Conservation (phyloP, 2,329 filamentous ascomycete genomes). For the Stagonosporopsis chrysanthemi region DNA sequence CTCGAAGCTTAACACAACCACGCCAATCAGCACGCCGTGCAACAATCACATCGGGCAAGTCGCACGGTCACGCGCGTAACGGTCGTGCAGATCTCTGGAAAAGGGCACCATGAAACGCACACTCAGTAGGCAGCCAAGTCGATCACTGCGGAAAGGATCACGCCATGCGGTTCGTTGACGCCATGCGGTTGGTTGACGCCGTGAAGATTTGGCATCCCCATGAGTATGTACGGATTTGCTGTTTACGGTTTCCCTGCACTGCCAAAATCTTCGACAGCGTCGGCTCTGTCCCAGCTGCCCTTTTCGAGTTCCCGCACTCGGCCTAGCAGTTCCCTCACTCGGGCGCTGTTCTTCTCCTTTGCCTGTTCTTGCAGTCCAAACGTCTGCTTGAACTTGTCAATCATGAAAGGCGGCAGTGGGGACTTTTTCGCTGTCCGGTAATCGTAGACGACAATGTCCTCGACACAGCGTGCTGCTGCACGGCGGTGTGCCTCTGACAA, state of each 20-base stretch:
- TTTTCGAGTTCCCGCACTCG: constrained; percentile 68
- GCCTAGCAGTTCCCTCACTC: constrained; percentile 61
- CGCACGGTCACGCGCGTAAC: constrained; percentile 47
- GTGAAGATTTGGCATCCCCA: too few relatives aligned
- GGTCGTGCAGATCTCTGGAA: constrained; percentile 43
- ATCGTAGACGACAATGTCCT: constrained; percentile 84
- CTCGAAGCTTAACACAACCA: constrained; percentile 38
- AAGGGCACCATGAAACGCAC: constrained; percentile 16
- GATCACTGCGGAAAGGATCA: constrained; percentile 28
- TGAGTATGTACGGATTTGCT: too few relatives aligned
- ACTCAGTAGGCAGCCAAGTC: constrained; percentile 16
- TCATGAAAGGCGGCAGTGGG: constrained; percentile 66
- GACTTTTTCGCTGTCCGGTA: constrained; percentile 67
- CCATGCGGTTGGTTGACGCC: too few relatives aligned
- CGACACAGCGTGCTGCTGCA: constrained; percentile 74
- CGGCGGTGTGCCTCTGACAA: constrained; percentile 78
- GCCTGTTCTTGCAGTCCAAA: constrained; percentile 69
- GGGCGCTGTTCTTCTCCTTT: constrained; percentile 59
- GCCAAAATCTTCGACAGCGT: constrained; percentile 73
- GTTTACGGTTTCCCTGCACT: constrained; percentile 29
- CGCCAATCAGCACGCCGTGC: constrained; percentile 34
- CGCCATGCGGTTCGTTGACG: constrained; percentile 15
- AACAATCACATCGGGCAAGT: constrained; percentile 36
- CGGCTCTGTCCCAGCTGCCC: constrained; percentile 75
- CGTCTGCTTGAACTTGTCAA: constrained; percentile 65